Evolutionary conservation across 257 asterid genomes (phyloP).

Genomic region (Solanum ahanhuiri): DNA sequence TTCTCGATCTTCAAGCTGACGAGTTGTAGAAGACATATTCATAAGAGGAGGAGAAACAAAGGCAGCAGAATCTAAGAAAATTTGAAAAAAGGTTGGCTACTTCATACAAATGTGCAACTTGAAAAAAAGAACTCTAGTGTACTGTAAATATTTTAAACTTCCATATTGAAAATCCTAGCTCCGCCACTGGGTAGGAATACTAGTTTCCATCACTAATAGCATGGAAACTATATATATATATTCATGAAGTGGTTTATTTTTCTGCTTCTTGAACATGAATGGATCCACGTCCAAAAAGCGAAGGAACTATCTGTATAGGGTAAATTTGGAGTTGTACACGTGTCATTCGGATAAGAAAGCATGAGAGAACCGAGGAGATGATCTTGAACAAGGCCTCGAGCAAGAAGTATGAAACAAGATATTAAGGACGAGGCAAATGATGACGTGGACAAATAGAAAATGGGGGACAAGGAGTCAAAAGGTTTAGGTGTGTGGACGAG

Average conservation of each 20-base stretch:
- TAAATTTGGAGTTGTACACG: neutral
- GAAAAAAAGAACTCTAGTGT: neutral
- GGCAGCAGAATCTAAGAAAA: neutral
- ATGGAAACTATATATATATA: too few species aligned
- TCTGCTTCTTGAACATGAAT: neutral
- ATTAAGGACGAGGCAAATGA: neutral
- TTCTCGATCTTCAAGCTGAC: neutral
- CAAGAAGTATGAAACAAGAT: neutral
- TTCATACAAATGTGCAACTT: neutral
- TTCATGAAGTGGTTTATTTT: neutral
- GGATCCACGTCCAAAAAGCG: neutral
- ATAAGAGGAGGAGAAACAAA: neutral
- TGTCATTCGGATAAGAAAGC: neutral
- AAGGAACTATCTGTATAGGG: neutral
- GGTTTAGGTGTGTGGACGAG: neutral
- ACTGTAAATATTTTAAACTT: too few species aligned
- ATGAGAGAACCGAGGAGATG: neutral
- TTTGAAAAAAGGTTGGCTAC: neutral
- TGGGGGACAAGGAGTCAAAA: neutral
- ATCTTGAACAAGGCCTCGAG: neutral
- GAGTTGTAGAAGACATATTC: neutral
- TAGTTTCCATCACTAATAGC: too few species aligned
- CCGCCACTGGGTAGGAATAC: too few species aligned
- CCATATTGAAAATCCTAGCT: too few species aligned
- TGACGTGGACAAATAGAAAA: neutral